Base-by-base conservation (phyloP, 2,329 filamentous ascomycete species). In the Fusarium sp. region DNA sequence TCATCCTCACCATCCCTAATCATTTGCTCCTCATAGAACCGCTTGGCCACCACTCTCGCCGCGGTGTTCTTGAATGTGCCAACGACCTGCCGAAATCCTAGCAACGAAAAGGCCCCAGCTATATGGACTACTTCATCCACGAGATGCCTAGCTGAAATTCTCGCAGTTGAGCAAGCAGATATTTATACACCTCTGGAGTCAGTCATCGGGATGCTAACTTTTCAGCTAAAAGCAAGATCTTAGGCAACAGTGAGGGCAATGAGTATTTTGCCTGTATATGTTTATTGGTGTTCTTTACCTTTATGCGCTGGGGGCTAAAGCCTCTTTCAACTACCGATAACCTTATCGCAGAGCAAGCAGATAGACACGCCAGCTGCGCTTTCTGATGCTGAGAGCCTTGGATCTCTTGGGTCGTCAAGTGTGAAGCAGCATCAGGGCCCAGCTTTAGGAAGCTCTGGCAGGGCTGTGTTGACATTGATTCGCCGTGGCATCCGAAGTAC, bases 391-490 rank as follows among this genome's bases (percentile, higher is more conserved):
- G 30, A 0, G 22, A 51, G 15, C 47, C 47, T 14, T 51, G 47
- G 3, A 51, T 24, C 3, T 51, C 47, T 5, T 24, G 4, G 0
- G 24, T 32, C 0, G 30, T 51, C 15, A 51, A 18, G 11, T 24
- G 15, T 2, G 47, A 51, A 1, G 7, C 4, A 1, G 0, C 15
- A 18, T 32, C 15, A 11, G 22, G 4, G 28, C 47, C 47, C 0
- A 51, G 47, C 2, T 51, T 1, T 0, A 51, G 8, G 3, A 3
- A 51, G 15, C 47, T 34, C 0, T 2, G 6, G 22, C 47, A 51
- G 2, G 47, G 30, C 0, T 32, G 8, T 0, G 15, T 3, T 9
- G 47, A 51, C 0, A 24, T 4, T 13, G 30, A 51, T 24, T 34
- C 0, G 6, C 47, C 30, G 11, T 51, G 47, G 11, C 47, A 51